These are phyloP conservation scores for Acephala macrosclerotiorum DNA, from an alignment of 2,329 filamentous ascomycete species.

Conservation along the genomic window DNA sequence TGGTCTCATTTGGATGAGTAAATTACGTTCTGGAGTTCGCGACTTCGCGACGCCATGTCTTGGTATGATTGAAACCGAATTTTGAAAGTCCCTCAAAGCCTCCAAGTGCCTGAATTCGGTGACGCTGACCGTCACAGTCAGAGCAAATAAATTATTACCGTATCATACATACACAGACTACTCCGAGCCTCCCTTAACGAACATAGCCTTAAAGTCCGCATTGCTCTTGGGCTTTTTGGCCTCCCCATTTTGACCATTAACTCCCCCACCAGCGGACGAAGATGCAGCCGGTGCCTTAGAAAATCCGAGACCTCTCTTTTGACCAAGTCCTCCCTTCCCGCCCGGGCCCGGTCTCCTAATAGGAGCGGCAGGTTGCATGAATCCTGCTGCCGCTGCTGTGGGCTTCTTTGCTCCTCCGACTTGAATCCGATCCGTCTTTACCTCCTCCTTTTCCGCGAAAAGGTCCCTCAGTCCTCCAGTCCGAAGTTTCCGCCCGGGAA, in stretches of 20 bases:
- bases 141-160: constrained; percentile 7
- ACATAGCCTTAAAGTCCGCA: constrained; percentile 61
- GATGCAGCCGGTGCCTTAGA: constrained; percentile 21
- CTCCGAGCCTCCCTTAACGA: constrained; percentile 39
- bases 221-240: constrained; percentile 56
- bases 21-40: too few species aligned
- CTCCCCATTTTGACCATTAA: constrained; percentile 34
- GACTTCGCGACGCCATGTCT: too few species aligned
- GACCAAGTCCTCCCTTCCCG: constrained; percentile 47
- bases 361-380: constrained; percentile 41
- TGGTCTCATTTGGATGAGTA: too few species aligned
- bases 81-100: too few species aligned
- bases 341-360: constrained; percentile 45
- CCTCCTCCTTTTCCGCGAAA: constrained; percentile 57
- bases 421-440: constrained; percentile 52
- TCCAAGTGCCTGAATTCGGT: too few species aligned
- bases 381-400: constrained; percentile 42
- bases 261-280: constrained; percentile 22
- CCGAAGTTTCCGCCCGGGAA: constrained; percentile 57
- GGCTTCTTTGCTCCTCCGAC: constrained; percentile 39
- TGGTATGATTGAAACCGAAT: too few species aligned
- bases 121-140: too few species aligned
- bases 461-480: constrained; percentile 63
- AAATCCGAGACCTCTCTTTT: constrained; percentile 46
- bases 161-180: constrained; percentile 23